phyloP scores from a whole-genome alignment of 2,329 filamentous ascomycete species.

The Botrytis fragariae region DNA sequence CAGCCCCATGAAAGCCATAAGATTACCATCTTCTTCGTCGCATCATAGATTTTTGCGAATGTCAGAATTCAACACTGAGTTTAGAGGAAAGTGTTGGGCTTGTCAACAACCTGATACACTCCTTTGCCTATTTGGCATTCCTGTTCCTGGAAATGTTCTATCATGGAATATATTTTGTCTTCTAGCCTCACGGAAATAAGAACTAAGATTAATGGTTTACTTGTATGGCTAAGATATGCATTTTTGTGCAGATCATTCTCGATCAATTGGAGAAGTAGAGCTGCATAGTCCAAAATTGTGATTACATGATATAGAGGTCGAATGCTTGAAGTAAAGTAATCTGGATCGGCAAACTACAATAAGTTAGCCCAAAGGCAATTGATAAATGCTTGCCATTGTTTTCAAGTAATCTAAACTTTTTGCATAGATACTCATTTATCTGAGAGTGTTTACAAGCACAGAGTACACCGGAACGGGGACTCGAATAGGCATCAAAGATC shows the following conservation, averaged over 20 bases:
- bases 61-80: neutral
- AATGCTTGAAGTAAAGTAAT: neutral
- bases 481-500: neutral
- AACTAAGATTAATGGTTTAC: neutral
- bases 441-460: neutral
- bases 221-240: neutral
- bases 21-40: neutral
- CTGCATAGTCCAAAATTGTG: neutral
- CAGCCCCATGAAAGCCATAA: neutral
- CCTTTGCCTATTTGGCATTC: neutral
- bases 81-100: neutral
- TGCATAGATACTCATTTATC: neutral
- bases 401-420: neutral
- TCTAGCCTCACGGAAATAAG: neutral
- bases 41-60: neutral
- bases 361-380: neutral
- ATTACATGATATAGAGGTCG: neutral
- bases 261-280: neutral
- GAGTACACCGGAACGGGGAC: neutral
- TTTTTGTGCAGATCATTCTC: neutral
- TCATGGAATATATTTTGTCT: neutral
- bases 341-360: neutral
- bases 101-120: neutral
- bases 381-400: neutral
- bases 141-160: neutral